These are phyloP conservation scores for Colletotrichum musae DNA, from an alignment of 2,329 filamentous ascomycete species.

Conservation along the genomic window DNA sequence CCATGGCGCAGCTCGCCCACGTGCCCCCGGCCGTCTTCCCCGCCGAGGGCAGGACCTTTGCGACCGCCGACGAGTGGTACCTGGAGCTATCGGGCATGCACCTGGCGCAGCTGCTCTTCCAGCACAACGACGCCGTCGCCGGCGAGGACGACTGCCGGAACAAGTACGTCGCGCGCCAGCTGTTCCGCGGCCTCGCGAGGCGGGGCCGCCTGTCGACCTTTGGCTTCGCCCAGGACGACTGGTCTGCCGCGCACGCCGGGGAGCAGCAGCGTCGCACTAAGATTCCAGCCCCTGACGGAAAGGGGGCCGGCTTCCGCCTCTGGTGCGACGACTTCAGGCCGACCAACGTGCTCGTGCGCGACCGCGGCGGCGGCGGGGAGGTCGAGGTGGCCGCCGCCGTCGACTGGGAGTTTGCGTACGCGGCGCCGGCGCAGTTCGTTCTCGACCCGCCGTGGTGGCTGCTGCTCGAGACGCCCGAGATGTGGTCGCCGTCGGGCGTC, in stretches of 20 bases:
- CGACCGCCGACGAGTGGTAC: conserved; percentile 54
- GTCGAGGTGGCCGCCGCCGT: conserved; percentile 50
- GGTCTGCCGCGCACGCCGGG: conserved; percentile 5
- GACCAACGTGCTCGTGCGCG: conserved; percentile 50
- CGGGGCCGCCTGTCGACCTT: conserved; percentile 11
- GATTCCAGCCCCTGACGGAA: neutral
- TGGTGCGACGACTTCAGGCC: conserved; percentile 52
- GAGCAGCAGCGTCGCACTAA: neutral
- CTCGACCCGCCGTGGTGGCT: conserved; percentile 58
- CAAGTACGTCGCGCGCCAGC: conserved; percentile 49
- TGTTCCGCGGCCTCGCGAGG: conserved; percentile 26
- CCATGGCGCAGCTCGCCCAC: conserved; percentile 49
- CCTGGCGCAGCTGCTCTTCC: conserved; percentile 51
- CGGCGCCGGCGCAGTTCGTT: conserved; percentile 43
- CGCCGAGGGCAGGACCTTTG: conserved; percentile 43
- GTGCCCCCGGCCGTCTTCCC: conserved; percentile 45
- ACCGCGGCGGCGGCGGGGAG: conserved; percentile 43
- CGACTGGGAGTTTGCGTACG: conserved; percentile 28
- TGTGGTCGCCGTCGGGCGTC: conserved; percentile 49
- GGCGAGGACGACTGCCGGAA: conserved; percentile 51
- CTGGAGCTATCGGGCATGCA: conserved; percentile 54
- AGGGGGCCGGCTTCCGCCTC: conserved; percentile 43
- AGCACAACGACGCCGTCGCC: conserved; percentile 53
- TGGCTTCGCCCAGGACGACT: conserved; percentile 23
- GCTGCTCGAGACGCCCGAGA: conserved; percentile 50